phyloP scores from a whole-genome alignment of 768 basidiomycete species.

The Grammothele lineata region DNA sequence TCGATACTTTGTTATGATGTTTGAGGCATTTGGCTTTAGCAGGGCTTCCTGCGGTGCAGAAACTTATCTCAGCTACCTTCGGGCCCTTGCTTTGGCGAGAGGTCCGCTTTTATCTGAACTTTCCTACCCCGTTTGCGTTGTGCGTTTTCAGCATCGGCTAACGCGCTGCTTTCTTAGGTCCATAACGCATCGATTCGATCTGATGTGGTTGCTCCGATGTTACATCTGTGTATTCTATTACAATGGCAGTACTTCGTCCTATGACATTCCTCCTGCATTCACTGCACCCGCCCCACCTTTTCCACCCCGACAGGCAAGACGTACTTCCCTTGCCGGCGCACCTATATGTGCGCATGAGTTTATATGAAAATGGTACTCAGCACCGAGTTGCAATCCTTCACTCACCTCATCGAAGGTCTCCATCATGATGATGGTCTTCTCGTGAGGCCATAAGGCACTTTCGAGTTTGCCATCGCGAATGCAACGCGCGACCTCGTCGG shows the following conservation, averaged over 20 bases:
- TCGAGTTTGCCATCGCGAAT: constrained; percentile 69
- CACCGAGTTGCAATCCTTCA: too few relatives aligned
- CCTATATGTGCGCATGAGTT: too few relatives aligned
- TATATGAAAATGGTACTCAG: too few relatives aligned
- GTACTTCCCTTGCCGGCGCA: constrained; percentile 66
- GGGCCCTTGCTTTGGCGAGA: constrained; percentile 44
- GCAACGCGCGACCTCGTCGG: constrained; percentile 83
- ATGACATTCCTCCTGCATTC: too few relatives aligned
- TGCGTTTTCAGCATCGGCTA: too few relatives aligned
- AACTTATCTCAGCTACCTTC: constrained; percentile 91
- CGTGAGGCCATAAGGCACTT: constrained; percentile 71
- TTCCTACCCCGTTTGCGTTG: too few relatives aligned
- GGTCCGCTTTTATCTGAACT: constrained; percentile 45
- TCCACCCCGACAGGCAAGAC: constrained; percentile 61
- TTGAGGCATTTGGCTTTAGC: constrained; percentile 96
- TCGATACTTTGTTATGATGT: constrained; percentile 53
- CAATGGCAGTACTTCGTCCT: too few relatives aligned
- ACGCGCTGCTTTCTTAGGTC: too few relatives aligned
- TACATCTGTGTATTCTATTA: too few relatives aligned
- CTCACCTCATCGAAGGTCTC: constrained; percentile 79
- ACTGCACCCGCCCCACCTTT: constrained; percentile 20
- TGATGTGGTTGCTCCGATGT: too few relatives aligned
- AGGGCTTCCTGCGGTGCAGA: constrained; percentile 72
- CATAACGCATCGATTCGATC: too few relatives aligned
- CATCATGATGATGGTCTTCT: constrained; percentile 80